Percentiles rank a stretch among this genome's conserved stretches.
Evolutionary conservation across 495 filamentous ascomycete genomes (phyloP).

Genomic region (Talaromyces adpressus): DNA sequence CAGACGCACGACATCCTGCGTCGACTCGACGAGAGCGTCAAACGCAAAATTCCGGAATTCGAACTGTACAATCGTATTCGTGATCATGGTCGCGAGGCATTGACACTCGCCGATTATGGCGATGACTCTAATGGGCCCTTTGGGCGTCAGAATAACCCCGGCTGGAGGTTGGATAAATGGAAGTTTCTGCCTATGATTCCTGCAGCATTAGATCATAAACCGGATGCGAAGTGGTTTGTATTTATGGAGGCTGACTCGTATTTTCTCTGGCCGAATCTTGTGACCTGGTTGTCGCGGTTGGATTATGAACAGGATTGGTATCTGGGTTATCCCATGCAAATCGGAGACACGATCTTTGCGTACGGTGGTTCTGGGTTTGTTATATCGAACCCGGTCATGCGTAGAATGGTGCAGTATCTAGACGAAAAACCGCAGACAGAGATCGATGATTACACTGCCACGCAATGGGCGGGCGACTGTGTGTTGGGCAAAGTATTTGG

Average conservation of each 20-base stretch:
- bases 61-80: slow-evolving; percentile 32
- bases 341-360: slow-evolving; percentile 42
- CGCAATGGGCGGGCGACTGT: slow-evolving; percentile 36
- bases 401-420: slow-evolving; percentile 16
- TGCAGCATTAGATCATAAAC: slow-evolving; percentile 41
- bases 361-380: slow-evolving; percentile 63
- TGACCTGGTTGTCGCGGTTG: slow-evolving; percentile 46
- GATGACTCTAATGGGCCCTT: slow-evolving; percentile 28
- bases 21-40: slow-evolving; percentile 25
- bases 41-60: slow-evolving; percentile 35
- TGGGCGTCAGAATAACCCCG: slow-evolving; percentile 33
- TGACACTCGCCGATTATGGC: slow-evolving; percentile 20
- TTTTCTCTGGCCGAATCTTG: slow-evolving; percentile 54
- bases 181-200: slow-evolving; percentile 64
- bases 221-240: slow-evolving; percentile 56
- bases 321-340: slow-evolving; percentile 47
- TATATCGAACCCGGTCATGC: slow-evolving; percentile 31
- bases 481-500: slow-evolving; percentile 37
- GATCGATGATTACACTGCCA: slow-evolving; percentile 24
- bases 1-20: slow-evolving; percentile 33
- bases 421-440: slow-evolving; percentile 11
- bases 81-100: slow-evolving; percentile 27
- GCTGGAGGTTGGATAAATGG: slow-evolving; percentile 64
- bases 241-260: slow-evolving; percentile 67
- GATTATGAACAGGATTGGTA: slow-evolving; percentile 43